Evolutionary conservation across 2,329 filamentous ascomycete genomes (phyloP).

Genomic region (Sarocladium brachiariae): DNA sequence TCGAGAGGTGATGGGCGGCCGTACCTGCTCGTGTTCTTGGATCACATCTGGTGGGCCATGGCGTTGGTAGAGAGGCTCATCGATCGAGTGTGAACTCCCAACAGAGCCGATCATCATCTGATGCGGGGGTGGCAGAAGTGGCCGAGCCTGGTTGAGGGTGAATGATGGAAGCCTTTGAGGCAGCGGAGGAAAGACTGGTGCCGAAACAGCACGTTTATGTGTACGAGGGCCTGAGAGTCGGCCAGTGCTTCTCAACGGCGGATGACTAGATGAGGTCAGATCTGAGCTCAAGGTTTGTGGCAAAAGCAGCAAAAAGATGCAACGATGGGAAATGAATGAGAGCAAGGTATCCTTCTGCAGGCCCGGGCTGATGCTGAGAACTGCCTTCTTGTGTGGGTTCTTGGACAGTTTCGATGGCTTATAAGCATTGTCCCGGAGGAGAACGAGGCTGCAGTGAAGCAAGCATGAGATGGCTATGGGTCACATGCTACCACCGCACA

Average conservation of each 20-base stretch:
- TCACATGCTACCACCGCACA: slow-evolving; percentile 6
- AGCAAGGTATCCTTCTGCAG: too few species aligned
- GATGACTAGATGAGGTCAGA: not conserved
- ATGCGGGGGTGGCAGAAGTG: slow-evolving; percentile 1
- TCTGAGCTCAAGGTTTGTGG: not conserved
- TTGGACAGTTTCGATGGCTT: not conserved
- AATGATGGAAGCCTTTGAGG: not conserved
- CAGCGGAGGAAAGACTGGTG: slow-evolving; percentile 3
- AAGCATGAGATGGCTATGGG: slow-evolving; percentile 8
- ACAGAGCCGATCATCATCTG: slow-evolving; percentile 1
- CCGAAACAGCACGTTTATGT: slow-evolving; percentile 6
- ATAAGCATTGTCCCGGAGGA: not conserved
- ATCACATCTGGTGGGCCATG: slow-evolving; percentile 1
- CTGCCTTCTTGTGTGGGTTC: not conserved
- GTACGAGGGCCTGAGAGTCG: not conserved
- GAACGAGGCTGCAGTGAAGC: slow-evolving; percentile 4
- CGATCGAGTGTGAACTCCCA: not conserved
- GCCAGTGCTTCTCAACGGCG: not conserved
- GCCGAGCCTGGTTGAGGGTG: slow-evolving; percentile 1
- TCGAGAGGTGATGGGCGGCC: not conserved
- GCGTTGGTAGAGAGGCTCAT: not conserved
- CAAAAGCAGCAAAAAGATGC: too few species aligned
- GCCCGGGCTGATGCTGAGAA: not conserved
- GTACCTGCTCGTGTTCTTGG: not conserved
- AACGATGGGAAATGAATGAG: too few species aligned